phyloP scores from a whole-genome alignment of 495 filamentous ascomycete genomes.

The Lichenothelia convexa region DNA sequence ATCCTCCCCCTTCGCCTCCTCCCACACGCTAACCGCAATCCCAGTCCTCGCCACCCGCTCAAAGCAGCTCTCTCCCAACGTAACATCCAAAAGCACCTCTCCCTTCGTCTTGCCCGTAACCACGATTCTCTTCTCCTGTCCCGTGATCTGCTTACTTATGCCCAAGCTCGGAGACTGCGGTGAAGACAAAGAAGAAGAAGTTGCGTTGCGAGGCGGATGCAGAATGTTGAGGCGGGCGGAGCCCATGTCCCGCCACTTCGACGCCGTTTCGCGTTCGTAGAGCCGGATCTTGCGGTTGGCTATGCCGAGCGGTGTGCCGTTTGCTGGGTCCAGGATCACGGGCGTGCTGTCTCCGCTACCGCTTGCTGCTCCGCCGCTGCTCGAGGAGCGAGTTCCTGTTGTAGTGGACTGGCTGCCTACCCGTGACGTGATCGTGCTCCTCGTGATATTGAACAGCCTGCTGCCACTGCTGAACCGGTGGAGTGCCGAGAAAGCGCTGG shows the following conservation, averaged over 20 bases:
- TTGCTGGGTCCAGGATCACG: constrained; percentile 33
- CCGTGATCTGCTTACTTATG: constrained; percentile 12
- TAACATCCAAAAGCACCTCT: constrained; percentile 59
- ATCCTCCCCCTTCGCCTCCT: constrained; percentile 57
- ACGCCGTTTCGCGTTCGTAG: constrained; percentile 55
- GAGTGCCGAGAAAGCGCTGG: constrained; percentile 52
- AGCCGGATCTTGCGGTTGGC: constrained; percentile 67
- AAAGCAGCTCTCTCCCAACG: constrained; percentile 68
- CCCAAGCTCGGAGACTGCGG: constrained; percentile 10
- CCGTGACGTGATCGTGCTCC: constrained; percentile 37
- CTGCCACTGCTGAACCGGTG: constrained; percentile 49
- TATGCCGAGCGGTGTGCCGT: constrained; percentile 35
- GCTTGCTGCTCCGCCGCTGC: constrained; percentile 23
- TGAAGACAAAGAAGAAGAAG: constrained; percentile 25
- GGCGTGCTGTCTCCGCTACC: constrained; percentile 34
- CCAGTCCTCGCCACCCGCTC: constrained; percentile 65
- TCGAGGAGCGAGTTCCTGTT: constrained; percentile 22
- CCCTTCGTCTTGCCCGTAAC: constrained; percentile 49
- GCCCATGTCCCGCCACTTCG: constrained; percentile 82
- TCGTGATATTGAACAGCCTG: constrained; percentile 62
- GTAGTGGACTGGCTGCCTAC: constrained; percentile 41
- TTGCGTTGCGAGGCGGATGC: constrained; percentile 35
- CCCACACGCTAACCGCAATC: constrained; percentile 74
- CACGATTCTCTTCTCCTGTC: constrained; percentile 62
- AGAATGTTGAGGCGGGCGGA: constrained; percentile 66